Evolutionary conservation across 2,329 filamentous ascomycete species (phyloP), one percentile per base, ranked within the genome.

Genomic region (Ascochyta pisi): DNA sequence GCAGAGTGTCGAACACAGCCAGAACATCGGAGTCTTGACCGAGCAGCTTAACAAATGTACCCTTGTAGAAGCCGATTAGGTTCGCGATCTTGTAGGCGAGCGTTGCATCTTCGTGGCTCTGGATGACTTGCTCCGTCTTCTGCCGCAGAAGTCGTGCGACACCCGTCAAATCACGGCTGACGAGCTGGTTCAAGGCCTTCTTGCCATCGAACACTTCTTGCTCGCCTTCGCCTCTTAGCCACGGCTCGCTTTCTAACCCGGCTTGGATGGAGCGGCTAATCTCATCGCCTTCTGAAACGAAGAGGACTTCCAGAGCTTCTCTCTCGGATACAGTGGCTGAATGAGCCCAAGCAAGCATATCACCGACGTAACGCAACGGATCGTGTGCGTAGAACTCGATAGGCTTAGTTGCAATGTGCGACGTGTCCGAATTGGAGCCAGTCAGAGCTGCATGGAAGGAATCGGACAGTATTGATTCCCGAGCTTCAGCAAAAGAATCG

Each of bases 291-390:
- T 97, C 93, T 0, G 90, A 89, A 38, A 97, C 88, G 70, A 99
- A 99, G 0, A 99, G 81, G 2, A 92, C 87, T 73, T 98, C 94
- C 6, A 99, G 82, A 0, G 93, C 92, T 76, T 99, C 95, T 48
- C 91, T 86, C 75, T 99, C 95, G 29, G 94, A 96, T 1, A 99
- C 95, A 0, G 94, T 89, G 3, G 93, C 90, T 0, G 95, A 96
- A 73, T 99, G 95, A 6, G 90, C 87, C 95, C 95, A 99, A 5
- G 95, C 95, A 13, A 99, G 83, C 93, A 99, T 99, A 71, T 99
- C 95, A 49, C 95, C 92, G 3, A 96, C 87, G 73, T 98, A 98
- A 19, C 95, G 87, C 24, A 98, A 78, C 1, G 92, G 89, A 69
- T 99, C 95, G 72, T 98, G 94, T 0, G 95, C 94, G 10, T 89